Base-by-base conservation (phyloP, 116 monocot genomes). In the Cymodocea nodosa region DNA sequence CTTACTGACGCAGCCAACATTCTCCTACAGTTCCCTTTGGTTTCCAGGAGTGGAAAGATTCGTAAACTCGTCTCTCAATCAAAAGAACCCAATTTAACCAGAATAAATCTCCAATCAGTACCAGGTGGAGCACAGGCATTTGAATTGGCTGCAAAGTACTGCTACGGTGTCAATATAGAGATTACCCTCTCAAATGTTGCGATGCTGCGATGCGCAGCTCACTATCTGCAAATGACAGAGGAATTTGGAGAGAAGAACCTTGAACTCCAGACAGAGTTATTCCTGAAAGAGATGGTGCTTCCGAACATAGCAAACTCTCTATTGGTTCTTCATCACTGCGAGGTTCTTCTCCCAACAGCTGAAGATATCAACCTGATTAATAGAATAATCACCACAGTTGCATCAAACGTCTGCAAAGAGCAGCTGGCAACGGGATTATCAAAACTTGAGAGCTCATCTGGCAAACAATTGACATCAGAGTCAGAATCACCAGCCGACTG, bases 91-190 rank as follows among this genome's bases (percentile, higher is more conserved):
- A 89, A 86, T 37, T 37, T 76, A 7, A 66, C 56, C 20, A 77
- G 78, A 44, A 71, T 93, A 37, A 72, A 67, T 69, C 77, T 93
- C 37, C 83, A 89, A 0, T 53, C 69, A 52, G 72, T 75, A 11
- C 93, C 93, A 0, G 93, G 93, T 12, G 93, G 93, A 55, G 54
- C 89, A 11, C 78, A 84, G 34, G 81, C 82, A 24, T 93, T 93
- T 63, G 86, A 93, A 53, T 69, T 93, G n/a, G 83, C 93, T 1
- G 93, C 93, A 7, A 93, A 84, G 60, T 86, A 86, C 80, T 93
- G 89, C 64, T 93, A 93, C 62, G 84, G 89, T 15, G 56, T 84
- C 4, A 74, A 70, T 62, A 74, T 82, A 17, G 93, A 93, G 15
- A 77, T 89, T 70, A 84, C 79, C 11, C 68, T 84, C 15, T 56